phyloP scores from a whole-genome alignment of 495 filamentous ascomycete species.

The Umbilicaria muhlenbergii region DNA sequence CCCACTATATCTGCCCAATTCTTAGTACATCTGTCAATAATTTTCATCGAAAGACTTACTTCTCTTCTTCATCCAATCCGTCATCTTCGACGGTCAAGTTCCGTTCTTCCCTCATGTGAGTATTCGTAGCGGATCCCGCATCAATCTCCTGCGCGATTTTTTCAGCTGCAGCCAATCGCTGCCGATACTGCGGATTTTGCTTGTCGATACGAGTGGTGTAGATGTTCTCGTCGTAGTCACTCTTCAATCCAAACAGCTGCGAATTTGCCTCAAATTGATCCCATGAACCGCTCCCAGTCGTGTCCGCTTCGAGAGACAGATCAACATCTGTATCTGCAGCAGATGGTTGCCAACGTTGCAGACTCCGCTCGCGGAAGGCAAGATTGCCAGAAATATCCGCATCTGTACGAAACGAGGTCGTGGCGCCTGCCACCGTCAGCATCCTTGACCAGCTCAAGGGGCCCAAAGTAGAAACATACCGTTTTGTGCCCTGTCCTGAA shows the following conservation, averaged over 20 bases:
- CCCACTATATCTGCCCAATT: conserved; percentile 60
- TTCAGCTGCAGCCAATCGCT: conserved; percentile 60
- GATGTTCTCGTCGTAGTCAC: conserved; percentile 79
- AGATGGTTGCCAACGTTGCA: conserved; percentile 77
- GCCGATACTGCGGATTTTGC: conserved; percentile 61
- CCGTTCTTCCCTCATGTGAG: conserved; percentile 80
- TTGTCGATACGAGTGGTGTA: conserved; percentile 88
- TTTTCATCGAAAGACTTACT: conserved; percentile 35
- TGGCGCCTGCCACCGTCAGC: conserved; percentile 21
- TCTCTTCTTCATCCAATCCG: conserved; percentile 75
- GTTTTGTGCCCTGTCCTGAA: conserved; percentile 45
- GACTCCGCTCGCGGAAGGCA: conserved; percentile 49
- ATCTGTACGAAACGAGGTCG: conserved; percentile 67
- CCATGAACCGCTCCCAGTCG: conserved; percentile 39
- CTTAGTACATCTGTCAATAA: neutral
- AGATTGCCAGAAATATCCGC: conserved; percentile 69
- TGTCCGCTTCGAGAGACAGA: conserved; percentile 49
- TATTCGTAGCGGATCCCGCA: conserved; percentile 44
- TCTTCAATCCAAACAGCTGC: conserved; percentile 69
- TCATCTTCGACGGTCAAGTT: conserved; percentile 49
- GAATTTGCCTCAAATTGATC: conserved; percentile 92
- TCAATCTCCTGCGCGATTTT: conserved; percentile 86
- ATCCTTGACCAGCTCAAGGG: conserved; percentile 3
- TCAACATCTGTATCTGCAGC: conserved; percentile 41
- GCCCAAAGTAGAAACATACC: conserved; percentile 36